Evolutionary conservation across 73 alveolate genomes (phyloP).

Genomic region (Tetrahymena elliotti): DNA sequence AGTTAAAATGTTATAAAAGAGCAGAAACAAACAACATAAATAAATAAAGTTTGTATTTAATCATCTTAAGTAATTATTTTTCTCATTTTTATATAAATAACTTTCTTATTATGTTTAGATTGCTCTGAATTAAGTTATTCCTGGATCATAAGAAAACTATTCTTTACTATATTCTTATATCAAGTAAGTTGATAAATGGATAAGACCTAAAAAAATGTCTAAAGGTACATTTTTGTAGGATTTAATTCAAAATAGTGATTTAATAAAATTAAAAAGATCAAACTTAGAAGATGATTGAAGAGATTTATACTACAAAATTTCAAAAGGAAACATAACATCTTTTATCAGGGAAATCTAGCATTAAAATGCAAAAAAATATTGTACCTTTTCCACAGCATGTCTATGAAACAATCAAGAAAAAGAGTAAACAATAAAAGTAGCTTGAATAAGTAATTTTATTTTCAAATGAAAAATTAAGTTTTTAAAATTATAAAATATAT

Average conservation of each 20-base stretch:
- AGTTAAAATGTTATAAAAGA: background rate
- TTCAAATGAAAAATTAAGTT: background rate
- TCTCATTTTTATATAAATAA: background rate
- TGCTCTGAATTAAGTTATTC: background rate
- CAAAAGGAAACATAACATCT: background rate
- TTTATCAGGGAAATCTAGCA: background rate
- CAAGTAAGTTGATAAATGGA: background rate
- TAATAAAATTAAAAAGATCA: background rate
- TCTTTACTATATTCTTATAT: background rate
- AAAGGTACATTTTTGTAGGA: background rate
- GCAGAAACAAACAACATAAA: background rate
- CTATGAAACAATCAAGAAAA: background rate
- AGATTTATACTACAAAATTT: background rate
- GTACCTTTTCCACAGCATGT: background rate
- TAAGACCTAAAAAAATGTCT: background rate
- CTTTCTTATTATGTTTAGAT: background rate
- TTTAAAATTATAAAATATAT: background rate
- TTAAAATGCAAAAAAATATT: background rate
- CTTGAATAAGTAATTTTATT: background rate
- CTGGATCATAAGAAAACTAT: background rate
- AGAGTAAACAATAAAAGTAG: background rate
- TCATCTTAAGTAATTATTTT: background rate
- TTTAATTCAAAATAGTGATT: background rate
- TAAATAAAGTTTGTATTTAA: background rate
- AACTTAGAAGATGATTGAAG: background rate